Evolutionary conservation across 1,284 basidiomycete species (phyloP), one percentile per base, ranked within the genome.

Genomic region (Microstroma glucosiphilum): DNA sequence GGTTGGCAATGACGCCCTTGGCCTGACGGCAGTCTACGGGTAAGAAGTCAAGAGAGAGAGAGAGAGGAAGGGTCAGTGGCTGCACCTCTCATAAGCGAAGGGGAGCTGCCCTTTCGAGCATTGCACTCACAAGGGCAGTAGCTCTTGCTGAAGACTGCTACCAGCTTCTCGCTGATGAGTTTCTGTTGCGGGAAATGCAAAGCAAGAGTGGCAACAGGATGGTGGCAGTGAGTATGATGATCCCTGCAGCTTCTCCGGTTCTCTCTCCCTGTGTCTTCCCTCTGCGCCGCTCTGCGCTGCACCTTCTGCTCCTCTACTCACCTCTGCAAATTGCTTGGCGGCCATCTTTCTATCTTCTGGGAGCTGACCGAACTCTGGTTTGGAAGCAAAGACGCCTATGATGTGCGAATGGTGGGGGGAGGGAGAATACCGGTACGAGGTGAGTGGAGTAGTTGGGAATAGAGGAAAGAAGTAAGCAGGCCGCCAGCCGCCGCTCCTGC

Each of bases 111-210:
- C 64, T 68, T 67, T 70, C 56, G 58, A 12, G 13, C 19, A 40
- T n/a, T 12, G 7, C 48, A 63, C 59, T 51, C 41, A 58, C 62
- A 77, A 37, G 75, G 73, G 61, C 75, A 74, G 70, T 72, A 77
- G 41, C 61, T 71, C 76, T 81, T 82, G 68, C 69, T 73, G 66
- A 81, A 82, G 25, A 82, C 72, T n/a, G 79, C 80, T 42, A 80
- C 63, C 51, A 74, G 68, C 62, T 77, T 68, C 30, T 69, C 66
- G 1, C 62, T 62, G 69, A 82, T 81, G 62, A 78, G 71, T 55
- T 73, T 64, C 59, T 76, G 26, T 15, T 3, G 9, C 30, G 9
- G n/a, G 30, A 12, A 25, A 41, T 62, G 30, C 12, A 42, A 30
- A 40, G 21, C 23, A 25, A 9, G 40, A 6, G 53, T 12, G 7